Evolutionary conservation across 352 stramenopile genomes (phyloP).

Genomic region (Globisporangium radiosum): DNA sequence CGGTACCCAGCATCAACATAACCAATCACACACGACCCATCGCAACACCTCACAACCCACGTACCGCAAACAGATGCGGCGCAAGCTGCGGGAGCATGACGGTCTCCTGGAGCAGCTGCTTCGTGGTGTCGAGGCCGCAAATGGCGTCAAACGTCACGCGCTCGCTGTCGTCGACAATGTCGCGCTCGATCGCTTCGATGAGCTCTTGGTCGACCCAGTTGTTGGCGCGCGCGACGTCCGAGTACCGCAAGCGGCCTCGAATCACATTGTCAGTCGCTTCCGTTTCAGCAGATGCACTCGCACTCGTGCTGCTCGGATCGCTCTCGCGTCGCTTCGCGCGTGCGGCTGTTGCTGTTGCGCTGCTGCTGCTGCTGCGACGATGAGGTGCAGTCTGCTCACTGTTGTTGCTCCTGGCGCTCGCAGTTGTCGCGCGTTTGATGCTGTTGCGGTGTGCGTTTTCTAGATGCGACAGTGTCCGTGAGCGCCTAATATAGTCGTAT

Average conservation of each 20-base stretch:
- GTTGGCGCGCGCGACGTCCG: constrained; percentile 66
- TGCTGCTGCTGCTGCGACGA: background rate
- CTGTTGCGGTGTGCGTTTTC: constrained; percentile 14
- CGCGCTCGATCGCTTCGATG: constrained; percentile 81
- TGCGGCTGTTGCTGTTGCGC: constrained; percentile 3
- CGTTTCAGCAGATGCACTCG: background rate
- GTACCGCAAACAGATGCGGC: constrained; percentile 75
- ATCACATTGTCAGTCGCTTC: background rate
- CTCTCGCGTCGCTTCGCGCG: constrained; percentile 16
- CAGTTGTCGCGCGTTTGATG: constrained; percentile 7
- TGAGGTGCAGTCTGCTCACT: background rate
- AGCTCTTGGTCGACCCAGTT: constrained; percentile 73
- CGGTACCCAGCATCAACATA: background rate
- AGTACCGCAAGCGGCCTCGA: constrained; percentile 87
- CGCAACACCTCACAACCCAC: background rate
- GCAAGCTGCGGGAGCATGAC: constrained; percentile 84
- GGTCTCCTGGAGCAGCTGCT: constrained; percentile 76
- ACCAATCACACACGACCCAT: background rate
- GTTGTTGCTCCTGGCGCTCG: background rate
- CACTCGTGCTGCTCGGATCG: constrained; percentile 8
- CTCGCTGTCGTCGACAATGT: constrained; percentile 70
- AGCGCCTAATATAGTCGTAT: too few species aligned
- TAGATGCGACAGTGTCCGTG: background rate
- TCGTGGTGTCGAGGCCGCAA: constrained; percentile 67
- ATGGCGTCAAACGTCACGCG: constrained; percentile 74